Conservation (phyloP, 2,329 filamentous ascomycete species). For the Cladosporium oxysporum region DNA sequence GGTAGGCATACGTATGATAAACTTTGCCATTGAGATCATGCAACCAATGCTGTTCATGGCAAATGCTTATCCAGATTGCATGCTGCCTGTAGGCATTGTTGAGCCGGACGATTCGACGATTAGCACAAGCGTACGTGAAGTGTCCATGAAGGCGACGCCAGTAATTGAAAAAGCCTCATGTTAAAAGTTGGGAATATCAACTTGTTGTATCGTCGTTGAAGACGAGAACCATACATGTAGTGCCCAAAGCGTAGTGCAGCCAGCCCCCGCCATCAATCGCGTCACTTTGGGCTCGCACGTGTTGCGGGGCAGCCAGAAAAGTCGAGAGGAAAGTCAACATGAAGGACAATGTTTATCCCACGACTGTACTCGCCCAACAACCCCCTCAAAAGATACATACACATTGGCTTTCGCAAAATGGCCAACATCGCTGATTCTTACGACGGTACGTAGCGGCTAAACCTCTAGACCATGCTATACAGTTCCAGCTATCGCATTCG, state of each 20-base stretch:
- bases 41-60: not conserved
- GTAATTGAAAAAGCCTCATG: accelerated
- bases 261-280: slow-evolving; percentile 6
- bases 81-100: not conserved
- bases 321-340: slow-evolving; percentile 15
- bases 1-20: not conserved
- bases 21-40: not conserved
- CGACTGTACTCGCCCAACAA: not conserved
- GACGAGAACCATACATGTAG: too few relatives aligned
- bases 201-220: not conserved
- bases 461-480: not conserved
- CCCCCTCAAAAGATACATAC: slow-evolving; percentile 21
- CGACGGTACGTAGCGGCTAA: slow-evolving; percentile 27
- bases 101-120: not conserved
- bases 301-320: slow-evolving; percentile 20
- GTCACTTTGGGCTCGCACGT: slow-evolving; percentile 15
- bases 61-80: not conserved
- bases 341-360: slow-evolving; percentile 2
- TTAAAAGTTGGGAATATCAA: not conserved
- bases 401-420: slow-evolving; percentile 40
- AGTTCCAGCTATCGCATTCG: not conserved
- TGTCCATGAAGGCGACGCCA: not conserved
- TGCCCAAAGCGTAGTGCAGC: not conserved
- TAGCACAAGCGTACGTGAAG: not conserved
- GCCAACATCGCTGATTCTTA: slow-evolving; percentile 38